Percentiles rank a stretch among this genome's conserved stretches.
Evolutionary conservation across 306 rosid species (phyloP).

Genomic region (Myrica gale): DNA sequence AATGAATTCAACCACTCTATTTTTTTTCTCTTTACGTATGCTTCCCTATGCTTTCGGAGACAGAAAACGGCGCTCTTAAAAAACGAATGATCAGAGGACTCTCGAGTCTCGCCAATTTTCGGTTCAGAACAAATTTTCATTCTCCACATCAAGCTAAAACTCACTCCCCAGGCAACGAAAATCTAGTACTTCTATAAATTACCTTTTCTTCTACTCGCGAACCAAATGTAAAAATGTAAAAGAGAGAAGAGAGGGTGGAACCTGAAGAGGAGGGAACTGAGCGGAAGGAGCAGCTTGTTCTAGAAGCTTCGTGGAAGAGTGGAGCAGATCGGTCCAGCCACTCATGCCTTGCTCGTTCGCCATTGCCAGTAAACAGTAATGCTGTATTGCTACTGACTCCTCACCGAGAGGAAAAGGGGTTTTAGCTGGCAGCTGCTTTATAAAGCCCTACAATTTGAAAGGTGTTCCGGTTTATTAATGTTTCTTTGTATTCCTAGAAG

Average conservation of each 20-base stretch:
- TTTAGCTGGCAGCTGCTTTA: constrained; percentile 7
- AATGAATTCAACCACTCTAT: not conserved
- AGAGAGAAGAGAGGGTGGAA: constrained; percentile 17
- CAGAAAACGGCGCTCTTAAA: constrained; percentile 14
- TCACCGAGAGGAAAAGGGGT: constrained; percentile 14
- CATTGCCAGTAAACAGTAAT: constrained; percentile 36
- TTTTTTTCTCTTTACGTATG: not conserved
- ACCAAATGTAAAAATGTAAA: constrained; percentile 15
- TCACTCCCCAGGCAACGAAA: not conserved
- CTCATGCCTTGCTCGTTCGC: constrained; percentile 66
- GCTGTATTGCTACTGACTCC: not conserved
- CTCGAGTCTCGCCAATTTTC: not conserved
- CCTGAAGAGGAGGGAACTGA: constrained; percentile 99
- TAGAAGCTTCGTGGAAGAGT: constrained; percentile 94
- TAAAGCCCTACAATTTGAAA: constrained; percentile 32
- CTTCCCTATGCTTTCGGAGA: not conserved
- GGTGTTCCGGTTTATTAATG: no score
- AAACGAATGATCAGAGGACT: not conserved
- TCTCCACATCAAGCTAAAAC: not conserved
- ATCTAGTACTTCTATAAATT: not conserved
- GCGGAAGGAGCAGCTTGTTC: constrained; percentile 97
- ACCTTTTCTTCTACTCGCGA: not conserved
- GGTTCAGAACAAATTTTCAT: not conserved
- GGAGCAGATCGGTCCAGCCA: constrained; percentile 81
- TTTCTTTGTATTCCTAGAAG: no score